Evolutionary conservation across 208 protist genomes (phyloP).

Genomic region (Trypanosoma congolense): DNA sequence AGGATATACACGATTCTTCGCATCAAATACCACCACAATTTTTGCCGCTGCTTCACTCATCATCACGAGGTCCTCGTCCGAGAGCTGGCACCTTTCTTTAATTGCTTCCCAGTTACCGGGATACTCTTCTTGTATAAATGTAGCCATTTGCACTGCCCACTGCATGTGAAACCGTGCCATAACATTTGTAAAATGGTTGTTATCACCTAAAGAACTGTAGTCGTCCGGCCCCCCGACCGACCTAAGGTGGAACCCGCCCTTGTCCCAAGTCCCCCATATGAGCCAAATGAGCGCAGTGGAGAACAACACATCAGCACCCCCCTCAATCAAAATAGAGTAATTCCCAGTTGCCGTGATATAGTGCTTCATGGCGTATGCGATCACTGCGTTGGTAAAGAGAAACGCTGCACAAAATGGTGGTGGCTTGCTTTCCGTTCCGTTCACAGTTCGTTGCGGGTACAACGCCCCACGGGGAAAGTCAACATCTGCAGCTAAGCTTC

Average conservation of each 20-base stretch:
- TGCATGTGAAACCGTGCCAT: conserved; percentile 84
- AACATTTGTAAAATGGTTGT: conserved; percentile 91
- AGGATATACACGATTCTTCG: conserved; percentile 69
- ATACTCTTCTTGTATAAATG: conserved; percentile 44
- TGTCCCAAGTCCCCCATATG: conserved; percentile 83
- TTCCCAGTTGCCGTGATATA: conserved; percentile 84
- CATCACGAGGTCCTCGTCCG: conserved; percentile 63
- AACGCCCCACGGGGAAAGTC: conserved; percentile 78
- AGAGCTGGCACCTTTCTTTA: conserved; percentile 56
- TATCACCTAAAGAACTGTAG: conserved; percentile 81
- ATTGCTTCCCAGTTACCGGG: conserved; percentile 54
- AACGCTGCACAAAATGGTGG: conserved; percentile 68
- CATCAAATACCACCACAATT: conserved; percentile 81
- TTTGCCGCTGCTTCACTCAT: conserved; percentile 67
- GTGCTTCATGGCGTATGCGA: conserved; percentile 69
- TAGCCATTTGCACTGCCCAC: conserved; percentile 71
- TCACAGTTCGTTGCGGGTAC: conserved; percentile 80
- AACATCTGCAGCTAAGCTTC: conserved; percentile 66
- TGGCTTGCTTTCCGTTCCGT: conserved; percentile 59
- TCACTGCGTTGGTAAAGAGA: conserved; percentile 82
- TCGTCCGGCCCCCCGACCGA: conserved; percentile 82
- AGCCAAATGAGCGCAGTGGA: conserved; percentile 79
- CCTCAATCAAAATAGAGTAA: conserved; percentile 46
- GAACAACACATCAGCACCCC: conserved; percentile 80
- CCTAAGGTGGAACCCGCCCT: conserved; percentile 78